Percentiles rank a stretch among this genome's conserved stretches.
Conservation (phyloP, 2,329 filamentous ascomycete species). For the Daldinia eschscholtzii region DNA sequence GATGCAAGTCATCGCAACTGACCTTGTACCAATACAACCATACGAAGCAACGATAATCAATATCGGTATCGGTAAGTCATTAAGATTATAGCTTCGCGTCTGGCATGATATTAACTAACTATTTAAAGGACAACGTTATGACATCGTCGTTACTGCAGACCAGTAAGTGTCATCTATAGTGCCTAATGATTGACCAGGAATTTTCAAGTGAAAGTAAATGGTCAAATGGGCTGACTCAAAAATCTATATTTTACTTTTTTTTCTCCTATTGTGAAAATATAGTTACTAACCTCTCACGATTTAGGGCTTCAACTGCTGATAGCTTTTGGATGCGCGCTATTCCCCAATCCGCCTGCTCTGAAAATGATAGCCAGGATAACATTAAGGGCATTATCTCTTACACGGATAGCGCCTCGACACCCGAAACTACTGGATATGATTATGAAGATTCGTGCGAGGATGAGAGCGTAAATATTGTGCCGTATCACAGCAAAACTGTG, state of each 20-base stretch:
- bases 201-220: not conserved
- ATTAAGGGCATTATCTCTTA: constrained; percentile 65
- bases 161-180: constrained; percentile 48
- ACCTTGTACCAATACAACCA: constrained; percentile 69
- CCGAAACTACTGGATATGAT: constrained; percentile 37
- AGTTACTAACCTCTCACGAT: not conserved
- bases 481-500: constrained; percentile 54
- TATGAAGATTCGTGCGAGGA: constrained; percentile 53
- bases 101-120: constrained; percentile 33
- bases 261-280: not conserved
- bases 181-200: not conserved
- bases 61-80: constrained; percentile 46
- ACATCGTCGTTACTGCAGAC: constrained; percentile 61
- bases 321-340: constrained; percentile 65
- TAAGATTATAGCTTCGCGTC: not conserved
- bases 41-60: constrained; percentile 62
- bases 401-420: constrained; percentile 44
- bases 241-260: not conserved
- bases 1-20: constrained; percentile 69
- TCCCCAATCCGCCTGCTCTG: constrained; percentile 57
- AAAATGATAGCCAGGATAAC: constrained; percentile 56
- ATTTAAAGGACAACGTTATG: constrained; percentile 57
- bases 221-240: not conserved
- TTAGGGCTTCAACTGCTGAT: constrained; percentile 44
- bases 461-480: constrained; percentile 51